Percentiles rank a stretch among this genome's conserved stretches.
phyloP scores from a whole-genome alignment of 768 basidiomycete species.

The Russula sp. region DNA sequence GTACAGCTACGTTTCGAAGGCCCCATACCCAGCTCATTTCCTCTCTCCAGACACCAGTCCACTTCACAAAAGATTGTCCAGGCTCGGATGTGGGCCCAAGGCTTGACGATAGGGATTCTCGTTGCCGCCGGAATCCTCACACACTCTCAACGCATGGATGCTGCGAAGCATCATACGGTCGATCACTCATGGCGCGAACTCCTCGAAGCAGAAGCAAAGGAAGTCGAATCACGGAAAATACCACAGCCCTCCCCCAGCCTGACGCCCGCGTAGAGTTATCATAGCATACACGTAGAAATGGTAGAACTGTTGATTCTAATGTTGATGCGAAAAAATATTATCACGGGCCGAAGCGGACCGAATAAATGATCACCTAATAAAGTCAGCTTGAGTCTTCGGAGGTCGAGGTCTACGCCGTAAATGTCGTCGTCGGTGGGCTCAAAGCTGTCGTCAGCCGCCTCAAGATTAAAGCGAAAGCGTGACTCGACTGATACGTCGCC shows the following conservation, averaged over 20 bases:
- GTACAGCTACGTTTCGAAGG: conserved; percentile 12
- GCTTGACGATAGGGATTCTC: conserved; percentile 66
- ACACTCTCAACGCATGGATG: conserved; percentile 19
- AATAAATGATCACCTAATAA: too few relatives aligned
- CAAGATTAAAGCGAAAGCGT: conserved; percentile 4
- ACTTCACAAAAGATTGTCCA: conserved; percentile 53
- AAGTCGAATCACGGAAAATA: conserved; percentile 18
- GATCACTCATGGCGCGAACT: conserved; percentile 23
- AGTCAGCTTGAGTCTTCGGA: too few relatives aligned
- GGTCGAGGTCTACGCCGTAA: not conserved
- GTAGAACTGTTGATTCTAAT: too few relatives aligned
- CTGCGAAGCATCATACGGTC: not conserved
- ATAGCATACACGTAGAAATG: not conserved
- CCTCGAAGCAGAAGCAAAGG: conserved; percentile 19
- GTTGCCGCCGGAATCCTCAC: conserved; percentile 63
- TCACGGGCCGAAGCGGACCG: conserved; percentile 1
- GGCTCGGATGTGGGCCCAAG: conserved; percentile 86
- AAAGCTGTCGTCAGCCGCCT: not conserved
- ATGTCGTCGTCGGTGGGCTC: not conserved
- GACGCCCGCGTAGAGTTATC: not conserved
- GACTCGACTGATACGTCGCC: conserved; percentile 11
- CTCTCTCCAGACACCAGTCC: conserved; percentile 27
- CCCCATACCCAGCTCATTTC: not conserved
- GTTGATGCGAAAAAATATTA: not conserved
- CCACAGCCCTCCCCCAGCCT: not conserved